These are phyloP conservation scores for Pontederia paniculata DNA, from an alignment of 176 grass and related monocot genomes.

Conservation along the genomic window DNA sequence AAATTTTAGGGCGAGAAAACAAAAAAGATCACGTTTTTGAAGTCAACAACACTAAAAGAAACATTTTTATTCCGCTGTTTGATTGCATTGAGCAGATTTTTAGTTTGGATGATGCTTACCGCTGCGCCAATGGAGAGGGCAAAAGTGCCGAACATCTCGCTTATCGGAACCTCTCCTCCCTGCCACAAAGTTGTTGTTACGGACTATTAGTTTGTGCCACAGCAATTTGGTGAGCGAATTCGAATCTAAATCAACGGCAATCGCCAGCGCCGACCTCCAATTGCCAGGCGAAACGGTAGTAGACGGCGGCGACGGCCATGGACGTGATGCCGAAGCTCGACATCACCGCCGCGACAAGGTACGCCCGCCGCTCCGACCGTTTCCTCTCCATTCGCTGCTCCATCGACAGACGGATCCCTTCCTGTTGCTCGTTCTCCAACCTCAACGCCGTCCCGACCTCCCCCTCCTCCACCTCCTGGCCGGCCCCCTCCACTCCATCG, in stretches of 20 bases:
- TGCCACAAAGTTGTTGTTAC: not conserved
- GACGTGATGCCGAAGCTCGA: constrained; percentile 91
- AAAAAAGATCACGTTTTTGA: too few species aligned
- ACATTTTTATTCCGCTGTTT: too few species aligned
- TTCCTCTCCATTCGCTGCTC: constrained; percentile 35
- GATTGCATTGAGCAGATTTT: not conserved
- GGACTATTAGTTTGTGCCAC: not conserved
- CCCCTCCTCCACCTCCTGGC: not conserved
- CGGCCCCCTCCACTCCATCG: not conserved
- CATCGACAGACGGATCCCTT: not conserved
- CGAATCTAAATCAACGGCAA: not conserved
- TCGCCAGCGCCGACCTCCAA: constrained; percentile 40
- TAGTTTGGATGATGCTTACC: constrained; percentile 26
- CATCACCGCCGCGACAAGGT: constrained; percentile 75
- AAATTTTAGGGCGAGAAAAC: too few species aligned
- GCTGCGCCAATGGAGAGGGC: constrained; percentile 85
- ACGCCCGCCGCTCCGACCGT: constrained; percentile 69
- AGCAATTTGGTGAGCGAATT: not conserved
- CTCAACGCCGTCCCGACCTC: not conserved
- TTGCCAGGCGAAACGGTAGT: constrained; percentile 96
- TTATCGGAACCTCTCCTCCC: constrained; percentile 69
- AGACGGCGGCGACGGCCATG: constrained; percentile 72
- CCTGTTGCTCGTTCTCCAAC: not conserved
- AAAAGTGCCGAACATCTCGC: constrained; percentile 84
- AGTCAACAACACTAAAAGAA: not conserved